phyloP scores from a whole-genome alignment of 169 alveolate species.

The Plasmodium chabaudi region DNA sequence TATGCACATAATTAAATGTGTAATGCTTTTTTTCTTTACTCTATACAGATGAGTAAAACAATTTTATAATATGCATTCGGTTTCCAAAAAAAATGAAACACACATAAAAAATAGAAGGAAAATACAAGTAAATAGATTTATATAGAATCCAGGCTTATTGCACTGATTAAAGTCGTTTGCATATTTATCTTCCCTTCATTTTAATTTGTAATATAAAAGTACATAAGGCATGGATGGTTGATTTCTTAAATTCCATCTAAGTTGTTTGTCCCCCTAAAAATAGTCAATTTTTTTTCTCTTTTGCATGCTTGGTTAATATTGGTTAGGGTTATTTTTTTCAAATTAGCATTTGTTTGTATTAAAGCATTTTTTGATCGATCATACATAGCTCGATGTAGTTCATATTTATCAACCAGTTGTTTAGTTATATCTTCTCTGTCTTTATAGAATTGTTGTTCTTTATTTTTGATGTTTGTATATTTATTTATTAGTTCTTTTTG shows the following conservation, averaged over 20 bases:
- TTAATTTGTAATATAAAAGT: too few species aligned
- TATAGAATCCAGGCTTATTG: too few species aligned
- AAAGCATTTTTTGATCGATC: conserved; percentile 37
- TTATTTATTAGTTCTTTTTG: conserved; percentile 27
- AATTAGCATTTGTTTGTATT: conserved; percentile 8
- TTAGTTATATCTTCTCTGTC: conserved; percentile 50
- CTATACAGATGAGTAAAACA: too few species aligned
- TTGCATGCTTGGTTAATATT: conserved; percentile 28
- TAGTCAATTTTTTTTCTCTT: not conserved
- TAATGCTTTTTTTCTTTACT: too few species aligned
- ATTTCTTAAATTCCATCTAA: not conserved
- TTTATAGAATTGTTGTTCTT: conserved; percentile 29
- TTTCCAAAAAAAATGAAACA: too few species aligned
- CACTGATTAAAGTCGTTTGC: too few species aligned
- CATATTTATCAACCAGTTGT: conserved; percentile 21
- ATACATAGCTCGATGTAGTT: conserved; percentile 43
- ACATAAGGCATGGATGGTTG: too few species aligned
- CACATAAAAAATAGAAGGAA: too few species aligned
- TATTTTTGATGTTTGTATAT: conserved; percentile 16
- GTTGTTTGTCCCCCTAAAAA: not conserved
- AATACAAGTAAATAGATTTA: too few species aligned
- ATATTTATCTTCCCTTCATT: too few species aligned
- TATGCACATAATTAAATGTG: too few species aligned
- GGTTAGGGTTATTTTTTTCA: conserved; percentile 37
- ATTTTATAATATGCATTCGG: too few species aligned